Percentiles rank a stretch among this genome's conserved stretches.
These are phyloP conservation scores for Dianthus caryophyllus DNA, from an alignment of 148 eudicot genomes.

Conservation along the genomic window DNA sequence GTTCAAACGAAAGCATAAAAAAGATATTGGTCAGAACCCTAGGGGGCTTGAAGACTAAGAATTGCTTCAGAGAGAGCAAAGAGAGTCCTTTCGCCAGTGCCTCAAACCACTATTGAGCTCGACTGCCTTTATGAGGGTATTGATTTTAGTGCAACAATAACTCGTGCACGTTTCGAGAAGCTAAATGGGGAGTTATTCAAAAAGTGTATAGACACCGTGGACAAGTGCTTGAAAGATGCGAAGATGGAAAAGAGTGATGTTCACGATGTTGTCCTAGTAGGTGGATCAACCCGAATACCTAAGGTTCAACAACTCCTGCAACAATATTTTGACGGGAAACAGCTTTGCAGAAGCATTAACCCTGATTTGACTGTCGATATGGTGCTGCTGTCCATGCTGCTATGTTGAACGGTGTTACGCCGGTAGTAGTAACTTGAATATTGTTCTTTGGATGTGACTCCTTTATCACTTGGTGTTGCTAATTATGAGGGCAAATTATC, in stretches of 20 bases:
- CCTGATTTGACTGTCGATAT: slow-evolving; percentile 24
- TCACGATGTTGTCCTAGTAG: slow-evolving; percentile 9
- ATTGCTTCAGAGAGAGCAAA: slow-evolving; percentile 17
- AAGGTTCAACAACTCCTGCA: slow-evolving; percentile 6
- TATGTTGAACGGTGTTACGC: slow-evolving; percentile 6
- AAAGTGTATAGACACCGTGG: background rate
- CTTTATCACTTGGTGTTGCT: slow-evolving; percentile 17
- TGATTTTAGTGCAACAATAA: background rate
- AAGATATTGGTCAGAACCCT: slow-evolving; percentile 2
- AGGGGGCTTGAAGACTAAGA: slow-evolving; percentile 11
- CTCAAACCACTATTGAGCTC: background rate
- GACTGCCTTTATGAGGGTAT: slow-evolving; percentile 10
- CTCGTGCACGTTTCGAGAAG: slow-evolving; percentile 16
- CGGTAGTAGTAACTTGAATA: background rate
- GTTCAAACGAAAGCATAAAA: slow-evolving; percentile 17
- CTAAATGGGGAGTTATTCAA: slow-evolving; percentile 1
- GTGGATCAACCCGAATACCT: slow-evolving; percentile 9
- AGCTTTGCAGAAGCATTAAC: slow-evolving; percentile 11
- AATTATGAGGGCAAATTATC: background rate
- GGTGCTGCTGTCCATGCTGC: slow-evolving; percentile 23
- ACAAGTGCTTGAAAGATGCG: slow-evolving; percentile 10
- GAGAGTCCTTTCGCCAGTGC: background rate
- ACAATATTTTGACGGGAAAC: background rate
- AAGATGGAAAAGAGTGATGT: background rate
- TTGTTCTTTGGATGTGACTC: slow-evolving; percentile 14